Evolutionary conservation across 2,329 filamentous ascomycete species (phyloP), one percentile per base, ranked within the genome.

Genomic region (Microcera coccophila): DNA sequence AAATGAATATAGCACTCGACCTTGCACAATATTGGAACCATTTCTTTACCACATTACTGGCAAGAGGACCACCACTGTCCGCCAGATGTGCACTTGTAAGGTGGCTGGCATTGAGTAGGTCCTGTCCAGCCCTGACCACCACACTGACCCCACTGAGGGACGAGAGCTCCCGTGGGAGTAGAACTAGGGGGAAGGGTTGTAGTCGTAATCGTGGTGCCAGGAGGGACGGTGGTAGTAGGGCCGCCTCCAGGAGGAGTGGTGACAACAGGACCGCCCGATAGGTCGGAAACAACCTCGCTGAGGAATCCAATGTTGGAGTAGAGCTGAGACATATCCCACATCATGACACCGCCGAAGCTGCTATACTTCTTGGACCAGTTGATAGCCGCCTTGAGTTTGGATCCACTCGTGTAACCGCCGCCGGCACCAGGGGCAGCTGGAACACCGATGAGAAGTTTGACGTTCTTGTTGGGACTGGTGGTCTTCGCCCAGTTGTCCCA

Each of bases 281-380:
- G 64, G 29, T 32, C 58, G 24, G 55, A 43, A 51, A 62, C 60
- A 4, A 81, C 63, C 28, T 66, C 59, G 19, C 64, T 61, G 41
- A 84, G 63, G 58, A 81, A 82, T 1, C 78, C 79, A 2, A 52
- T 24, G 61, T 84, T 84, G n/a, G 65, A 63, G 49, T 74, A 81
- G 2, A 76, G 70, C 65, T 83, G 79, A 21, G 70, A 76, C 63
- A 76, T 76, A 61, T 86, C 82, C 82, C 81, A 85, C 66, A 84
- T 71, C 82, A 85, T 84, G 20, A 82, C 72, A 21, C 82, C 82
- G 7, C 81, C 82, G 54, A 85, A 85, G 61, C 73, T 82, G 3
- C 66, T 61, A 55, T 75, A 85, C 31, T 64, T 59, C 62, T 74
- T 74, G 34, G 65, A 70, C 54, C 78, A 83, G 24, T 68, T 43